A percentile compares a stretch with the other conserved stretches of the same genome.
Conservation (phyloP, 345 rosid species). For the Gossypium thurberi region DNA sequence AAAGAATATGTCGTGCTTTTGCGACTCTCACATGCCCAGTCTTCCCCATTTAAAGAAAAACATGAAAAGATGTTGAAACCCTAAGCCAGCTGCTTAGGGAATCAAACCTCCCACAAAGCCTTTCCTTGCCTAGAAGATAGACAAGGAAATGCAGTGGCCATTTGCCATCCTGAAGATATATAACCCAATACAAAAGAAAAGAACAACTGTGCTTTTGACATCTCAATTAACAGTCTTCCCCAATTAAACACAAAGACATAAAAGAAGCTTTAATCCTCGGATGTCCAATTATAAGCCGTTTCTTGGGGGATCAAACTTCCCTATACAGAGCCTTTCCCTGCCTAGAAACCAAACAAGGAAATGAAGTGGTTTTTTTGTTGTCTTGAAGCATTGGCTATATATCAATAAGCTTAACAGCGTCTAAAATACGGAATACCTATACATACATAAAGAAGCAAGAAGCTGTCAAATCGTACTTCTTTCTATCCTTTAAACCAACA, state of each 20-base stretch:
- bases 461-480: not conserved
- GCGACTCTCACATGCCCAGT: not conserved
- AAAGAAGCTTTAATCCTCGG: not conserved
- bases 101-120: not conserved
- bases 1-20: not conserved
- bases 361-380: not conserved
- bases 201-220: not conserved
- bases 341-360: conserved; percentile 1
- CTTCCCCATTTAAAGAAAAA: not conserved
- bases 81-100: not conserved
- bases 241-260: conserved; percentile 2
- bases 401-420: not conserved
- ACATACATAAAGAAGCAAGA: not conserved
- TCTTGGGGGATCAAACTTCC: not conserved
- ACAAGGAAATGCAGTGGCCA: not conserved
- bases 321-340: not conserved
- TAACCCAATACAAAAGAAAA: not conserved
- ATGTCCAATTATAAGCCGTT: not conserved
- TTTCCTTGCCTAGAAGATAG: not conserved
- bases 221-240: not conserved
- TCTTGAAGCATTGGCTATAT: not conserved
- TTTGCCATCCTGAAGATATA: not conserved
- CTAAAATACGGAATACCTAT: not conserved
- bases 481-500: not conserved
- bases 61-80: not conserved